phyloP scores from a whole-genome alignment of 495 filamentous ascomycete species.

The Penicillium canariense region DNA sequence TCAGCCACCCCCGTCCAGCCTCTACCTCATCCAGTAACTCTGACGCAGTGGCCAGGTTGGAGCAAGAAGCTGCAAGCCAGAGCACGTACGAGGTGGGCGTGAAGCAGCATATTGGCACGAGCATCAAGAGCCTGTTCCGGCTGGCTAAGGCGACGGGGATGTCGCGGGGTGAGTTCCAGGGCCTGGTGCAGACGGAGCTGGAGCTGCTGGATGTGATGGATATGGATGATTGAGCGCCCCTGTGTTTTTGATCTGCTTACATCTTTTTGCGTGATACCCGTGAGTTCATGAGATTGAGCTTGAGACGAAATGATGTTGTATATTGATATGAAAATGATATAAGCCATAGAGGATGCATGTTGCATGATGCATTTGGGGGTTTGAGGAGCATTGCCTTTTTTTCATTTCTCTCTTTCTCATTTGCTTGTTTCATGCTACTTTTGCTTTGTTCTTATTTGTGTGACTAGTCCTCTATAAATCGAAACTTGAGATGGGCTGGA shows the following conservation, averaged over 20 bases:
- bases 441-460: no score
- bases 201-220: conserved; percentile 75
- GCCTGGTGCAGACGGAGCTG: conserved; percentile 74
- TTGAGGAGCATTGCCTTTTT: conserved; percentile 1
- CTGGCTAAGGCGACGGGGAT: conserved; percentile 79
- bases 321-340: conserved; percentile 4
- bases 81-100: conserved; percentile 74
- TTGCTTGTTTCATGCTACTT: not conserved
- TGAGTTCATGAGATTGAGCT: conserved; percentile 15
- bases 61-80: conserved; percentile 60
- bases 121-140: conserved; percentile 83
- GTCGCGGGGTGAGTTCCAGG: conserved; percentile 78
- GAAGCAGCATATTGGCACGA: conserved; percentile 84
- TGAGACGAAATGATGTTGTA: conserved; percentile 12
- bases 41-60: conserved; percentile 61
- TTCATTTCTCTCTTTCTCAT: not conserved
- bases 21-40: conserved; percentile 57
- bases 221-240: conserved; percentile 44
- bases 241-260: conserved; percentile 1
- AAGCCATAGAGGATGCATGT: conserved; percentile 13
- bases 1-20: conserved; percentile 46
- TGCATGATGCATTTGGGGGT: conserved; percentile 9
- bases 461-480: no score
- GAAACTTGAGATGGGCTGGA: no score
- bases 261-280: conserved; percentile 25